These are phyloP conservation scores for Komagataella kurtzmanii DNA, from an alignment of 805 yeast species.

Conservation along the genomic window DNA sequence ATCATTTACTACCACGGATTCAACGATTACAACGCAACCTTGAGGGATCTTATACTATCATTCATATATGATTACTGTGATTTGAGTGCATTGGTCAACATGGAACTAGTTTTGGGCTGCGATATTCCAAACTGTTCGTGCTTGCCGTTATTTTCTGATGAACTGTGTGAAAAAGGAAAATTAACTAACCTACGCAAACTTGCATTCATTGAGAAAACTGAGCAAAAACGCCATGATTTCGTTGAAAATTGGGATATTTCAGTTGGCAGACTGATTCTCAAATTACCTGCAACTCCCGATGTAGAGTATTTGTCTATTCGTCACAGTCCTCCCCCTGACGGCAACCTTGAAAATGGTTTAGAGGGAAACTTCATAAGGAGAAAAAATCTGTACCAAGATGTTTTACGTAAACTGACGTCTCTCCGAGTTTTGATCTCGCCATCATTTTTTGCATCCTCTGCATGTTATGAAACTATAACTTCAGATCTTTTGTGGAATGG, in stretches of 20 bases:
- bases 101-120: constrained; percentile 45
- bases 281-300: constrained; percentile 14
- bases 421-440: constrained; percentile 40
- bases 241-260: constrained; percentile 42
- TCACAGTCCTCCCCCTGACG: constrained; percentile 47
- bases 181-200: constrained; percentile 19
- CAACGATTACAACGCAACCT: constrained; percentile 22
- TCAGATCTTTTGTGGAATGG: constrained; percentile 72
- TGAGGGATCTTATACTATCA: constrained; percentile 16
- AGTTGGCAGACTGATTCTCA: constrained; percentile 26
- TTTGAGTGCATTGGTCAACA: constrained; percentile 15
- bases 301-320: constrained; percentile 29
- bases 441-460: constrained; percentile 40
- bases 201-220: constrained; percentile 20
- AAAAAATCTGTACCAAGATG: constrained; percentile 31
- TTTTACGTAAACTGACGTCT: constrained; percentile 29
- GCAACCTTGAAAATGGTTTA: constrained; percentile 45
- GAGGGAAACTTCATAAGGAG: constrained; percentile 65
- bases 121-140: constrained; percentile 32
- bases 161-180: constrained; percentile 16
- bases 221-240: constrained; percentile 26
- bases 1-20: constrained; percentile 33
- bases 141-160: constrained; percentile 24
- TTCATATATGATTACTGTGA: constrained; percentile 19
- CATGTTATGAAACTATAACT: constrained; percentile 59